phyloP scores from a whole-genome alignment of 1,284 basidiomycete species.

The Vanrija pseudolonga region DNA sequence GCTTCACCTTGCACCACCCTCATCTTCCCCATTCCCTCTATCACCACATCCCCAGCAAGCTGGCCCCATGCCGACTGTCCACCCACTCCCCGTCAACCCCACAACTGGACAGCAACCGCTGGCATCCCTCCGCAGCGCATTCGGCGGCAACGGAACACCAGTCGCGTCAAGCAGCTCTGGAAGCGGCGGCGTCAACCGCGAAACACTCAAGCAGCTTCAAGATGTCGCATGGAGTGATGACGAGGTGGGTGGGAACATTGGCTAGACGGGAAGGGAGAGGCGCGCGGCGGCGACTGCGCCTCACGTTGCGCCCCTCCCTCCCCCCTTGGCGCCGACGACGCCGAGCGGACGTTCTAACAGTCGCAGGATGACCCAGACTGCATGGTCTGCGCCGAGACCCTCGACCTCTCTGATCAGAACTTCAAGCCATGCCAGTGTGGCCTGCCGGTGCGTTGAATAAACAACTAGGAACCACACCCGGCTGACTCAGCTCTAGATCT shows the following conservation, averaged over 20 bases:
- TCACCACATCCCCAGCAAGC: background rate
- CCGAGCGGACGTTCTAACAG: background rate
- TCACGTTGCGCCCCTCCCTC: no score
- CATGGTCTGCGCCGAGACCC: constrained; percentile 96
- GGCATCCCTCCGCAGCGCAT: constrained; percentile 19
- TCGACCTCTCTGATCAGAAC: constrained; percentile 98
- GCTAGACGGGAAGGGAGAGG: background rate
- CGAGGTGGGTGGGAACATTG: constrained; percentile 54
- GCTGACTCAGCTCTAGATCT: constrained; percentile 63
- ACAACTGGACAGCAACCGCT: constrained; percentile 44
- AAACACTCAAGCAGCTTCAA: constrained; percentile 63
- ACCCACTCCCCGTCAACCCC: constrained; percentile 45
- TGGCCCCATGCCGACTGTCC: constrained; percentile 25
- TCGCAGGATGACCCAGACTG: constrained; percentile 92
- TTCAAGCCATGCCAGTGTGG: constrained; percentile 99
- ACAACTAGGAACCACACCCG: no score
- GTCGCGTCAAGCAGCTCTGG: constrained; percentile 19
- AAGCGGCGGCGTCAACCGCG: constrained; percentile 43
- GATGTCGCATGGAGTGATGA: constrained; percentile 99
- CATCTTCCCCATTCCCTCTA: background rate
- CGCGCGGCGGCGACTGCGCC: background rate
- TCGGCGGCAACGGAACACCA: constrained; percentile 14
- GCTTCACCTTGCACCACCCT: constrained; percentile 1
- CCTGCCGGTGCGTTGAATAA: constrained; percentile 68
- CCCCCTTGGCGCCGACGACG: background rate